These are phyloP conservation scores for Clavariopsis aquatica DNA, from an alignment of 495 filamentous ascomycete genomes.

Conservation along the genomic window DNA sequence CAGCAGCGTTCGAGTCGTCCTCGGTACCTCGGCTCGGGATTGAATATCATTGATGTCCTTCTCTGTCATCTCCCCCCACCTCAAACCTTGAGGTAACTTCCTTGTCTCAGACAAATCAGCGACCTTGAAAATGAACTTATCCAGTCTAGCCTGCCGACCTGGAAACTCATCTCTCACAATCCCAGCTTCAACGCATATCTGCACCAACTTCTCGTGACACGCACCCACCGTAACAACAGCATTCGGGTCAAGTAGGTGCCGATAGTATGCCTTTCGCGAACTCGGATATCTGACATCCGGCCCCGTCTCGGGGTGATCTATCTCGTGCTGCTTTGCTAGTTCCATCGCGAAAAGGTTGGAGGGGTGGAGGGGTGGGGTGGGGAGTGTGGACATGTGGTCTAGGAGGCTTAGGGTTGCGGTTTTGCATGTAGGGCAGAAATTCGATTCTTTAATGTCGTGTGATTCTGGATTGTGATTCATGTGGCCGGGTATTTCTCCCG, in stretches of 20 bases:
- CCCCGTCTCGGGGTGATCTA: slow-evolving; percentile 26
- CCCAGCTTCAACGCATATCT: slow-evolving; percentile 8
- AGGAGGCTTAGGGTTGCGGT: slow-evolving; percentile 8
- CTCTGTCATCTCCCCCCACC: slow-evolving; percentile 33
- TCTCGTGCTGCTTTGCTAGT: slow-evolving; percentile 22
- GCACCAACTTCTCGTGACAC: slow-evolving; percentile 19
- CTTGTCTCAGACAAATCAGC: slow-evolving; percentile 23
- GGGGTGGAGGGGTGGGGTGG: slow-evolving; percentile 17
- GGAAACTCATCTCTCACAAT: slow-evolving; percentile 34
- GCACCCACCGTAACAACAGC: slow-evolving; percentile 31
- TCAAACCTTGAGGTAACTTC: slow-evolving; percentile 29
- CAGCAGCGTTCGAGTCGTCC: slow-evolving; percentile 18
- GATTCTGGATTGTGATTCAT: neutral
- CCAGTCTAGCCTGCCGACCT: slow-evolving; percentile 15
- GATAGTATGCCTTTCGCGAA: slow-evolving; percentile 4
- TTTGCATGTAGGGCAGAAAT: slow-evolving; percentile 20
- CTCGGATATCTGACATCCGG: slow-evolving; percentile 16
- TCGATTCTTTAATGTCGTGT: neutral
- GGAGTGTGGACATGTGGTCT: slow-evolving; percentile 17
- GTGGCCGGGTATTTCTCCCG: slow-evolving; percentile 35
- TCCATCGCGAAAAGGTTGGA: neutral
- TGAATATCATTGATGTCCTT: slow-evolving; percentile 26
- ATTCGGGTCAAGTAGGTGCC: slow-evolving; percentile 21
- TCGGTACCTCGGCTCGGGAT: slow-evolving; percentile 27
- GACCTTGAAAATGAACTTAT: slow-evolving; percentile 36